A percentile compares a stretch with the other conserved stretches of the same genome.
These are phyloP conservation scores for Paratinospora sagittata DNA, from an alignment of 164 flowering plant species.

Conservation along the genomic window DNA sequence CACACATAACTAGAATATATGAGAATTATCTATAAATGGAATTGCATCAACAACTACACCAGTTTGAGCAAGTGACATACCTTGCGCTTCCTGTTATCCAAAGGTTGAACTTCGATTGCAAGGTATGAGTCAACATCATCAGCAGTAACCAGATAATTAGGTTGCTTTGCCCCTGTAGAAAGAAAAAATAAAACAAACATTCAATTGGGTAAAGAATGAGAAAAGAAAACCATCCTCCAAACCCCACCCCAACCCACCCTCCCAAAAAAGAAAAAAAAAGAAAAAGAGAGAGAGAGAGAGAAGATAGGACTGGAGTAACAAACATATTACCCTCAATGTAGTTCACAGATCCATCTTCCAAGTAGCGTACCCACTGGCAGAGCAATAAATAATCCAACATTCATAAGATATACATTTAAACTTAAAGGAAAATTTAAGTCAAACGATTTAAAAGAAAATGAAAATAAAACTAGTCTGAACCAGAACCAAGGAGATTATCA, in stretches of 20 bases:
- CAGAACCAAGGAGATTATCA: not conserved
- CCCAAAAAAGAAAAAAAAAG: not conserved
- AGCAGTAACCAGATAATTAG: constrained; percentile 83
- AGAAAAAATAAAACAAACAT: not conserved
- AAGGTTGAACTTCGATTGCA: constrained; percentile 94
- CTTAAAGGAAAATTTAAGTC: not conserved
- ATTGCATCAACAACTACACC: not conserved
- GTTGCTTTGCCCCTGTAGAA: constrained; percentile 86
- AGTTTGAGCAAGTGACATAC: constrained; percentile 28
- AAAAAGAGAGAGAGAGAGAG: too few species aligned
- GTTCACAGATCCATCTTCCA: constrained; percentile 89
- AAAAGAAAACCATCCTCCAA: too few species aligned
- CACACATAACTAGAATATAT: too few species aligned
- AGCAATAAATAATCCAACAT: constrained; percentile 11
- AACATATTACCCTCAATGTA: constrained; percentile 70
- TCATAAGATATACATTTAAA: constrained; percentile 1
- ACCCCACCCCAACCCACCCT: not conserved
- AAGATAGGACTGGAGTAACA: not conserved
- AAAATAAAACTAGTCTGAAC: not conserved
- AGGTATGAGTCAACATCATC: constrained; percentile 90
- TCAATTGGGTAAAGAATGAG: not conserved
- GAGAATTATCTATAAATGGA: too few species aligned
- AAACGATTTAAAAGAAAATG: not conserved
- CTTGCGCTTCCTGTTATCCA: constrained; percentile 92
- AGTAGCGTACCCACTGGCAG: constrained; percentile 83